A percentile compares a stretch with the other conserved stretches of the same genome.
Conservation (phyloP, 805 yeast species). For the Candida taoyuanica region DNA sequence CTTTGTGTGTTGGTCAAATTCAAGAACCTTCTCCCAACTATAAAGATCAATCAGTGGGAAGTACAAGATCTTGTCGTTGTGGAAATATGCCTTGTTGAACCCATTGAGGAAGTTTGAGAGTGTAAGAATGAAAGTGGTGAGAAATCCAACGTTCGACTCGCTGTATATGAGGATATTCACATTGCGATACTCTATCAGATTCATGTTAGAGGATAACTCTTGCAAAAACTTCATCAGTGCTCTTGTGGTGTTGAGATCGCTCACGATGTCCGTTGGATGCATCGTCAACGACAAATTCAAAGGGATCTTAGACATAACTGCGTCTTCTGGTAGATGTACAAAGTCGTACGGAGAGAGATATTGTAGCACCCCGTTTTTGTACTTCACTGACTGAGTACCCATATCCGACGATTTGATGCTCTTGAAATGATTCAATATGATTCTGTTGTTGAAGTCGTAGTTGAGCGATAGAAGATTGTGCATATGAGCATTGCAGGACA, state of each 20-base stretch:
- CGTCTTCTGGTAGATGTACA: conserved; percentile 26
- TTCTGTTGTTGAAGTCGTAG: conserved; percentile 19
- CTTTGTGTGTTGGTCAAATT: conserved; percentile 19
- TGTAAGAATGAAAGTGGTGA: conserved; percentile 38
- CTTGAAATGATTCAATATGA: conserved; percentile 21
- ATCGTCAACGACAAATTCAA: conserved; percentile 24
- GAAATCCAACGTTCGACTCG: conserved; percentile 34
- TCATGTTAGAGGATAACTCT: conserved; percentile 32
- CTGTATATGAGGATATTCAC: conserved; percentile 38
- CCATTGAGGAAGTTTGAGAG: conserved; percentile 37
- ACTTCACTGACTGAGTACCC: conserved; percentile 14
- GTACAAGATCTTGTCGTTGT: conserved; percentile 36
- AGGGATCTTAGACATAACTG: conserved; percentile 32
- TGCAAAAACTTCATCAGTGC: conserved; percentile 28
- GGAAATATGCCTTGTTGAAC: conserved; percentile 39
- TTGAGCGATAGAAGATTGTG: conserved; percentile 17
- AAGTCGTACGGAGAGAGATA: conserved; percentile 29
- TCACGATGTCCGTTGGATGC: conserved; percentile 17
- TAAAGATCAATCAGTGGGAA: conserved; percentile 63
- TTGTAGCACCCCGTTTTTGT: conserved; percentile 22
- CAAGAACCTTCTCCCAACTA: conserved; percentile 41
- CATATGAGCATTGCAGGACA: conserved; percentile 11
- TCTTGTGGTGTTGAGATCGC: conserved; percentile 24
- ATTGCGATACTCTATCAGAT: conserved; percentile 34
- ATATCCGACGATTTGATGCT: conserved; percentile 18